Evolutionary conservation across 2,329 filamentous ascomycete genomes (phyloP), one percentile per base, ranked within the genome.

Genomic region (Falciphora oryzae): DNA sequence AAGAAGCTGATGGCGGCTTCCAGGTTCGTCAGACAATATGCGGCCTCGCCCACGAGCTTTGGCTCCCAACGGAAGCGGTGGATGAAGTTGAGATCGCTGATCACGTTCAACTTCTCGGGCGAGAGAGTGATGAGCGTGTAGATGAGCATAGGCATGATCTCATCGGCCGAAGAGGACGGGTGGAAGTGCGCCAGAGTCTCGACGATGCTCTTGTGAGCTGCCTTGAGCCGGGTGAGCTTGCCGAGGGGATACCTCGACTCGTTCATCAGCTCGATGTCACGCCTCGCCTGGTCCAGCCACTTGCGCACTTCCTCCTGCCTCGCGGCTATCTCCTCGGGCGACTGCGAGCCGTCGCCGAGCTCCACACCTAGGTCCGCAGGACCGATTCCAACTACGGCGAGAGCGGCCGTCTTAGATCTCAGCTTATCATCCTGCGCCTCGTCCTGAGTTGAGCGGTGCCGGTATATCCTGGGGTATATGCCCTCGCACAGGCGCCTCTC

Each of bases 141-240:
- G 67, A 99, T 99, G 67, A 99, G 83, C 75, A 96, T 97, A 0
- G 95, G 95, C 75, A 99, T 88, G 64, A 99, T 96, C 77, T 98
- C 95, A 73, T 99, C 95, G 3, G 95, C 95, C 1, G 95, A 98
- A 0, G 95, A 97, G 0, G 93, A 88, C 25, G 85, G 86, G 67
- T 88, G 86, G 66, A 89, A 88, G 69, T 86, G 82, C 4, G 85
- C 83, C 61, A 89, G 75, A 1, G 93, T 93, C 74, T 98, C 94
- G 61, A 99, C 95, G 68, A 99, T 98, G 68, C 89, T 90, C 79
- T 96, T 96, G 76, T 98, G 95, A 3, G 92, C 91, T 56, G 89
- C 87, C 69, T 93, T 96, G 65, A 99, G 82, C 71, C 93, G 89
- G 71, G 93, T 91, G 57, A 98, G 83, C 77, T 99, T 99, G 25